Conservation (phyloP, 2,329 filamentous ascomycete species). For the Alternaria gansuensis region DNA sequence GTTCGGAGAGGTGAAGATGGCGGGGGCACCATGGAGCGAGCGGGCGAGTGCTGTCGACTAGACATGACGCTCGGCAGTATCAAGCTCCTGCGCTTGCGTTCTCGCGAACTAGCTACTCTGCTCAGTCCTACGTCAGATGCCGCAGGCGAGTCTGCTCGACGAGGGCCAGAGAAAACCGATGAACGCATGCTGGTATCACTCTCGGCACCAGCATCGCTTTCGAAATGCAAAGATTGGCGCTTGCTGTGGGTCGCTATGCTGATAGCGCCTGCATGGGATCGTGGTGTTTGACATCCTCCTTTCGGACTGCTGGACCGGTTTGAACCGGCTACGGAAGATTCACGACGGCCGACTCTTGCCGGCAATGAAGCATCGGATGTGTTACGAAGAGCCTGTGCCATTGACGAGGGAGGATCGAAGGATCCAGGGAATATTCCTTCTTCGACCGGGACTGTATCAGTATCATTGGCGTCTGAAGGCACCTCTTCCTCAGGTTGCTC, state of each 20-base stretch:
- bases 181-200: constrained; percentile 91
- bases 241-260: constrained; percentile 71
- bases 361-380: constrained; percentile 61
- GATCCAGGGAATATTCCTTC: constrained; percentile 68
- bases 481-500: constrained; percentile 58
- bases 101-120: constrained; percentile 78
- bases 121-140: constrained; percentile 84
- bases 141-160: constrained; percentile 82
- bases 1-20: constrained; percentile 89
- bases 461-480: constrained; percentile 55
- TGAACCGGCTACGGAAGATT: constrained; percentile 74
- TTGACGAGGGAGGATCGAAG: constrained; percentile 65
- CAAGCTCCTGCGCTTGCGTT: constrained; percentile 86
- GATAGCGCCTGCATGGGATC: constrained; percentile 74
- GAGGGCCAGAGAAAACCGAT: constrained; percentile 74
- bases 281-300: constrained; percentile 83
- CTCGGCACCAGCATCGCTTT: constrained; percentile 82
- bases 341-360: constrained; percentile 57
- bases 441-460: constrained; percentile 51
- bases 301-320: constrained; percentile 88
- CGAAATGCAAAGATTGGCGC: constrained; percentile 78
- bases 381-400: constrained; percentile 65
- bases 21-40: constrained; percentile 69
- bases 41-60: constrained; percentile 87
- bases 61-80: constrained; percentile 82